These are phyloP conservation scores for Chrysanthemum seticuspe DNA, from an alignment of 129 eudicot genomes.

Conservation along the genomic window DNA sequence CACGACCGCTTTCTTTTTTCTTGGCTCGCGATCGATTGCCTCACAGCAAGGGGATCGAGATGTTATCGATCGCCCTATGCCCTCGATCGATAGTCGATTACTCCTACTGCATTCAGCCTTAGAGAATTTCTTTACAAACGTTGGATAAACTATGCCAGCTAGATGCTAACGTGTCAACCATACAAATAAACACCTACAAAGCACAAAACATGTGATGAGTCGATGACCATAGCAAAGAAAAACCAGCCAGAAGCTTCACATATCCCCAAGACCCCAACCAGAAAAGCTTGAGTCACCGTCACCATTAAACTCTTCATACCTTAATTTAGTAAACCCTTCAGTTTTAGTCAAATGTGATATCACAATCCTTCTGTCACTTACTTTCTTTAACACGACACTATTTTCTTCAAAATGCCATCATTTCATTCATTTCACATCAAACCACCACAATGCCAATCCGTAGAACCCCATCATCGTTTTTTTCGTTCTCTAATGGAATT, in stretches of 20 bases:
- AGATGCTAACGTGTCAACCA: constrained; percentile 15
- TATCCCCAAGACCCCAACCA: not conserved
- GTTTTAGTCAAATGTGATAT: constrained; percentile 19
- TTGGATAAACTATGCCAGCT: not conserved
- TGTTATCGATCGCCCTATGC: too few relatives aligned
- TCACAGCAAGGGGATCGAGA: too few relatives aligned
- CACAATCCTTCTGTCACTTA: not conserved
- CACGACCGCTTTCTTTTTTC: too few relatives aligned
- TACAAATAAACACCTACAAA: constrained; percentile 5
- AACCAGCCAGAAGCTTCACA: not conserved
- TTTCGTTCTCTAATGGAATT: constrained; percentile 24
- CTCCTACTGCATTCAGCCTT: too few relatives aligned
- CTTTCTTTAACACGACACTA: not conserved
- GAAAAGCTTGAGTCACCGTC: too few relatives aligned
- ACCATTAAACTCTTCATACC: not conserved
- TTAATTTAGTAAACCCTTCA: constrained; percentile 10
- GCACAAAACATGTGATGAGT: not conserved
- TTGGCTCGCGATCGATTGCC: too few relatives aligned
- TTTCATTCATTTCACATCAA: constrained; percentile 25
- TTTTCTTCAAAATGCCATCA: constrained; percentile 27
- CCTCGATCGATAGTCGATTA: too few relatives aligned
- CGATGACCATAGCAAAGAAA: constrained; percentile 7
- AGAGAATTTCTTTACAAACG: too few relatives aligned
- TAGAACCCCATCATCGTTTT: constrained; percentile 16
- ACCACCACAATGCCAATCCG: constrained; percentile 20